These are phyloP conservation scores for Phaffia rhodozyma DNA, from an alignment of 1,284 basidiomycete species.

Conservation along the genomic window DNA sequence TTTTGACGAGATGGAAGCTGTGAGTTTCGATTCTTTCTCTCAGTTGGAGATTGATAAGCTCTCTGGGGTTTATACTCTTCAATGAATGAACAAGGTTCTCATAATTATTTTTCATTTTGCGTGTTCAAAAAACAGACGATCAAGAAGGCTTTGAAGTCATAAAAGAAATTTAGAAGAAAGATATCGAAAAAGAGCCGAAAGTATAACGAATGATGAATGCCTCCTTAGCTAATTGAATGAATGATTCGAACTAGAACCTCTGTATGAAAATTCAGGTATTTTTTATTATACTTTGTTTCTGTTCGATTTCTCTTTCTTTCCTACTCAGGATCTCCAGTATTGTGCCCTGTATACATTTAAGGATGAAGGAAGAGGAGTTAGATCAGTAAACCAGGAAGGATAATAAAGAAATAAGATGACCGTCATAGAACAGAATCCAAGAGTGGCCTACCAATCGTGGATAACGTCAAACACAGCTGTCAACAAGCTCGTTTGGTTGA, in stretches of 20 bases:
- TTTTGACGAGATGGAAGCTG: constrained; percentile 80
- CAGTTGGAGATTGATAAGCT: neutral
- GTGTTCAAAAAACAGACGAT: constrained; percentile 10
- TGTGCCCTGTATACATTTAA: constrained; percentile 6
- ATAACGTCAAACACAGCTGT: constrained; percentile 85
- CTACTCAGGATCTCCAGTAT: constrained; percentile 8
- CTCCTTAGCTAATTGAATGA: too few relatives aligned
- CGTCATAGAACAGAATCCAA: neutral
- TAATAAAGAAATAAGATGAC: too few relatives aligned
- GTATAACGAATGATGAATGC: too few relatives aligned
- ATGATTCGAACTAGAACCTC: too few relatives aligned
- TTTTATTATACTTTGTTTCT: too few relatives aligned
- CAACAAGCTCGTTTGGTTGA: constrained; percentile 92
- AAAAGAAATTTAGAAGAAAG: neutral
- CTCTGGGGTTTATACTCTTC: neutral
- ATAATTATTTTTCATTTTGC: neutral
- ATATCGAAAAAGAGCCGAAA: too few relatives aligned
- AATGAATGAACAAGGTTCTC: neutral
- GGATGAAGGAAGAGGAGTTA: neutral
- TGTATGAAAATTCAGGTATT: too few relatives aligned
- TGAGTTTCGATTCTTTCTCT: constrained; percentile 26
- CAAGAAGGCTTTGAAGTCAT: constrained; percentile 20
- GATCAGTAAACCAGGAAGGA: neutral
- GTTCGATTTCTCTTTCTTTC: too few relatives aligned
- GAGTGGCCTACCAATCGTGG: constrained; percentile 38